A percentile compares a stretch with the other conserved stretches of the same genome.
These are phyloP conservation scores for Wickerhamiella lipophila DNA, from an alignment of 805 yeast species.

Conservation along the genomic window DNA sequence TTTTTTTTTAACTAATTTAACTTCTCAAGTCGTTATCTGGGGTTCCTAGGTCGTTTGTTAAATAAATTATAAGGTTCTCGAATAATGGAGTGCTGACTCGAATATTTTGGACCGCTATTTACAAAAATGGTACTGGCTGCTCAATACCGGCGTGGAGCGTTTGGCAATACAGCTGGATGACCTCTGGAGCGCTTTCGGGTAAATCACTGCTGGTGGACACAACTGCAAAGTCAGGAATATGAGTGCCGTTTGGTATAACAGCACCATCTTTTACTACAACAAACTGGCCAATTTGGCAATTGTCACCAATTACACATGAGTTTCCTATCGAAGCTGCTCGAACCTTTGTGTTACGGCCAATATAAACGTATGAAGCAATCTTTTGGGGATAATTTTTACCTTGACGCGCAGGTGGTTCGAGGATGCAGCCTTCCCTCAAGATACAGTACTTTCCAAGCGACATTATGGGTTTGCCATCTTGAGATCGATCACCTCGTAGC, in stretches of 20 bases:
- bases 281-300: conserved; percentile 27
- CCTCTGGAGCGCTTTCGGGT: conserved; percentile 26
- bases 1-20: neutral
- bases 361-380: conserved; percentile 29
- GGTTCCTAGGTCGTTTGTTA: too few species aligned
- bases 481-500: conserved; percentile 29
- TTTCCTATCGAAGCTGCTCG: conserved; percentile 33
- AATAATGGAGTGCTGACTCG: too few species aligned
- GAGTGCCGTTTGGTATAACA: conserved; percentile 25
- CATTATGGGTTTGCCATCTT: conserved; percentile 26
- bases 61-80: too few species aligned
- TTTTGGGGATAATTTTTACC: conserved; percentile 26
- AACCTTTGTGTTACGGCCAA: conserved; percentile 26
- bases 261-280: conserved; percentile 31
- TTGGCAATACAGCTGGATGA: conserved; percentile 25
- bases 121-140: conserved; percentile 12
- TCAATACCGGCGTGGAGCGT: conserved; percentile 23
- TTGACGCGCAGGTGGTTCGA: conserved; percentile 27
- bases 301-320: conserved; percentile 27
- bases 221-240: conserved; percentile 28
- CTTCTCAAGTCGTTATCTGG: too few species aligned
- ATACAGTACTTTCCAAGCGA: conserved; percentile 29
- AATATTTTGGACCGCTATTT: neutral
- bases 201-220: conserved; percentile 28
- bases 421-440: conserved; percentile 19